phyloP scores from a whole-genome alignment of 306 rosid genomes.

The Sicyos baderoa region DNA sequence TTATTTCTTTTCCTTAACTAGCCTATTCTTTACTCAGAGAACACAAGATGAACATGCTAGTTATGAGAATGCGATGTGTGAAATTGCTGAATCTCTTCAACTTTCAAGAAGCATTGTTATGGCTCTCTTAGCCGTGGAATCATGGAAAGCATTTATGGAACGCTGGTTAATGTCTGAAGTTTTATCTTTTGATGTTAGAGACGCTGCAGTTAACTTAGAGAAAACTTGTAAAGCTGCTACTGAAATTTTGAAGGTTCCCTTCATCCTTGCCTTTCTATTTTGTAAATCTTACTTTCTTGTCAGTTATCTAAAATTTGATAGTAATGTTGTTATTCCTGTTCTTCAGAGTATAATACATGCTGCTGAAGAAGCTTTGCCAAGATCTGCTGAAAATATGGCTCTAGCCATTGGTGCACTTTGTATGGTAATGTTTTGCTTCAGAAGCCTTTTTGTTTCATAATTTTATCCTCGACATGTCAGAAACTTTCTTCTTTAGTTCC shows the following conservation, averaged over 20 bases:
- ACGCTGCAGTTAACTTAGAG: constrained; percentile 41
- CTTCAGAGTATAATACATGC: constrained; percentile 56
- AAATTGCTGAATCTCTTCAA: constrained; percentile 73
- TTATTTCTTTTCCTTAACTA: constrained; percentile 20
- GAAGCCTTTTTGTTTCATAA: constrained; percentile 1
- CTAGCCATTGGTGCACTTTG: constrained; percentile 91
- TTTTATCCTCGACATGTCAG: constrained; percentile 17
- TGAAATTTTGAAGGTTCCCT: constrained; percentile 64
- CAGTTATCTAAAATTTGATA: constrained; percentile 16
- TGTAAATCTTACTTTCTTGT: constrained; percentile 5
- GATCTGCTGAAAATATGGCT: constrained; percentile 90
- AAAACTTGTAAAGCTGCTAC: constrained; percentile 66
- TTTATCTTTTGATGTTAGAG: constrained; percentile 42
- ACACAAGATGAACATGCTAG: constrained; percentile 49
- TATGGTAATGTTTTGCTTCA: constrained; percentile 44
- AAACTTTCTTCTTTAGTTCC: not conserved
- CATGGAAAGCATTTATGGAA: constrained; percentile 76
- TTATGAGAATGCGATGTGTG: constrained; percentile 61
- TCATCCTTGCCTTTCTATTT: constrained; percentile 20
- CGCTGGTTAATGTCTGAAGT: constrained; percentile 77
- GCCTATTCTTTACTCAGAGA: constrained; percentile 39
- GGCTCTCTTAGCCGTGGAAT: constrained; percentile 72
- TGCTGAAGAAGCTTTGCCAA: constrained; percentile 71
- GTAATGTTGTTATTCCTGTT: constrained; percentile 25
- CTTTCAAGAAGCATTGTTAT: constrained; percentile 76